Conservation (phyloP, 257 asterid species). For the Solanum chilense region DNA sequence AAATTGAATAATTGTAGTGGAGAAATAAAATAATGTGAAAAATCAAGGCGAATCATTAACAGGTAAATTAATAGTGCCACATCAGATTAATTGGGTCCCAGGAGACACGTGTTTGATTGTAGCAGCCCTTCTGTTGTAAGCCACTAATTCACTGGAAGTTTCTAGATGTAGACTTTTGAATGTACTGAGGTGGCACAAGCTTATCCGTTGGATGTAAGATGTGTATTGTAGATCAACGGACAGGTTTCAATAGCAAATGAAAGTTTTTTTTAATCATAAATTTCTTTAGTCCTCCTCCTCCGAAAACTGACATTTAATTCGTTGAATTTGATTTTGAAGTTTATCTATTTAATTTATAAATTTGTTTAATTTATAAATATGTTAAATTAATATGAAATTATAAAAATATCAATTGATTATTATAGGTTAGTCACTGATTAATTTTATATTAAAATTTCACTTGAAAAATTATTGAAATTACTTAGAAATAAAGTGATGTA, state of each 20-base stretch:
- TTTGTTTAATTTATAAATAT: too few relatives aligned
- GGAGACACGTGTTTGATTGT: constrained; percentile 30
- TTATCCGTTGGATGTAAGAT: neutral
- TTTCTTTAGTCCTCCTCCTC: neutral
- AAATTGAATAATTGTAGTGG: neutral
- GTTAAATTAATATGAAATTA: too few relatives aligned
- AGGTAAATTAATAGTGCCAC: constrained; percentile 30
- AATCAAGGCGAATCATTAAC: constrained; percentile 45
- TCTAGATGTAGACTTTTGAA: constrained; percentile 29
- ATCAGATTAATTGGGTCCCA: constrained; percentile 22
- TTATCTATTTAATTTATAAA: too few relatives aligned
- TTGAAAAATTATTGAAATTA: too few relatives aligned
- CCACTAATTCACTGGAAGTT: constrained; percentile 26
- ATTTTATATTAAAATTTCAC: too few relatives aligned
- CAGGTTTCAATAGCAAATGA: neutral
- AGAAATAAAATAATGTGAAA: neutral
- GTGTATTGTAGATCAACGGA: neutral
- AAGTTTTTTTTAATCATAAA: neutral
- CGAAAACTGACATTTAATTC: neutral
- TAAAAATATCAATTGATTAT: too few relatives aligned
- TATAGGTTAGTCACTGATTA: fast-evolving
- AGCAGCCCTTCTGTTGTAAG: constrained; percentile 5
- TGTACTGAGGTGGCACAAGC: neutral
- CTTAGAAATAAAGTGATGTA: too few relatives aligned
- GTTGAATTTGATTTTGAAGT: too few relatives aligned